A percentile compares a stretch with the other conserved stretches of the same genome.
phyloP scores from a whole-genome alignment of 1,284 basidiomycete species.

The Athelia psychrophila region DNA sequence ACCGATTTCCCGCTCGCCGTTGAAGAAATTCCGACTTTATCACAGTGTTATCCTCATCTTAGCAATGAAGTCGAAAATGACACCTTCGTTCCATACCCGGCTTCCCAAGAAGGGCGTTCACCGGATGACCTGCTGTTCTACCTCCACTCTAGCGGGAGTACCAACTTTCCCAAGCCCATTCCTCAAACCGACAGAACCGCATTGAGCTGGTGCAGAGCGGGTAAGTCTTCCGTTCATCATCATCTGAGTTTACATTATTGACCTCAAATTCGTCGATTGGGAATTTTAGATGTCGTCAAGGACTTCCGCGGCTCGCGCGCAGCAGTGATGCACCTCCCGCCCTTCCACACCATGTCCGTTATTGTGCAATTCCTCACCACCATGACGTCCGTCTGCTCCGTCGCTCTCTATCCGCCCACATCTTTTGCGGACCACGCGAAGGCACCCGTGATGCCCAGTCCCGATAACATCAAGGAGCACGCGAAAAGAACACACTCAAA shows the following conservation, averaged over 20 bases:
- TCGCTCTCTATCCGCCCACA: conserved; percentile 19
- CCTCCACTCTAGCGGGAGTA: conserved; percentile 24
- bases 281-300: conserved; percentile 12
- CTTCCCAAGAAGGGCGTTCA: background rate
- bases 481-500: conserved; percentile 22
- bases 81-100: conserved; percentile 20
- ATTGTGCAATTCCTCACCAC: conserved; percentile 18
- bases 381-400: conserved; percentile 13
- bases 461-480: conserved; percentile 30
- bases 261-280: conserved; percentile 14
- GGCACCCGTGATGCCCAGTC: conserved; percentile 23
- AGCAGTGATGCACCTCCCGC: conserved; percentile 27
- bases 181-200: conserved; percentile 13
- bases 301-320: conserved; percentile 16
- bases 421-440: background rate
- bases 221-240: no score
- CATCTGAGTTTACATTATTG: no score
- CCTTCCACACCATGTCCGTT: conserved; percentile 25
- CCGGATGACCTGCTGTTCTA: conserved; percentile 11
- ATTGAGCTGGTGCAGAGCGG: conserved; percentile 6
- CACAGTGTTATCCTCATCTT: conserved; percentile 25
- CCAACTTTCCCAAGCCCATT: conserved; percentile 21
- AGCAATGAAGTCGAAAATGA: conserved; percentile 18
- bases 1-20: conserved; percentile 11
- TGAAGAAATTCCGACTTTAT: conserved; percentile 21